Conservation (phyloP, 1,139 yeast species). For the Zygotorulaspora mrakii region DNA sequence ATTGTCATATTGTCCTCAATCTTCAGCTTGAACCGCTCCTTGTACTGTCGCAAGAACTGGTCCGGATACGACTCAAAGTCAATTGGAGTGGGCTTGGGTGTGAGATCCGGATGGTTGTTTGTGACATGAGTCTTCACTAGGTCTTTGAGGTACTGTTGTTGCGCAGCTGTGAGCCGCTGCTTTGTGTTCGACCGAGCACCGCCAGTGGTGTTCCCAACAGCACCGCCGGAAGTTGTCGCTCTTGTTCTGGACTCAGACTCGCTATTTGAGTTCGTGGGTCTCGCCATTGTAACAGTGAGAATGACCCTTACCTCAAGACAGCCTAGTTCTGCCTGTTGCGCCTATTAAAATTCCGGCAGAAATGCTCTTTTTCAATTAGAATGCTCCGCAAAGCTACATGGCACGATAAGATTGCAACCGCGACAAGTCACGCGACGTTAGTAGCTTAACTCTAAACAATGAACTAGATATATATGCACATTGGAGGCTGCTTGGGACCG, state of each 20-base stretch:
- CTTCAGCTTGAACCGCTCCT: conserved; percentile 32
- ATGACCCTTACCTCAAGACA: too few species aligned
- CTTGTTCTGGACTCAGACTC: conserved; percentile 30
- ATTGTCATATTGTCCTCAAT: conserved; percentile 33
- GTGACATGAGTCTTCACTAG: conserved; percentile 31
- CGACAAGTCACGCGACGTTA: background rate
- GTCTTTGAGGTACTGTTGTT: conserved; percentile 34
- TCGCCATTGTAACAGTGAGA: conserved; percentile 26
- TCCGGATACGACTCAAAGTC: conserved; percentile 34
- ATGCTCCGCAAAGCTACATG: background rate
- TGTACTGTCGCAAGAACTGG: conserved; percentile 34
- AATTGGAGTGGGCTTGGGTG: conserved; percentile 24
- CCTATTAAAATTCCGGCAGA: background rate
- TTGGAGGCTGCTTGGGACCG: too few species aligned
- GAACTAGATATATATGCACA: too few species aligned
- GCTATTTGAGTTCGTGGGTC: conserved; percentile 28
- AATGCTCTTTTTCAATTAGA: background rate
- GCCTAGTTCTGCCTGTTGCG: too few species aligned
- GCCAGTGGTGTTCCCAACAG: conserved; percentile 19
- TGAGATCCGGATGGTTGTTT: conserved; percentile 30
- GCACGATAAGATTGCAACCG: background rate
- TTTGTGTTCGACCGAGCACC: conserved; percentile 25
- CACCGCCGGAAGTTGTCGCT: conserved; percentile 16
- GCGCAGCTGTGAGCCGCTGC: conserved; percentile 34
- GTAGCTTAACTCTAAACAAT: too few species aligned